Evolutionary conservation across 169 alveolate species (phyloP).

Genomic region (Plasmodium relictum): DNA sequence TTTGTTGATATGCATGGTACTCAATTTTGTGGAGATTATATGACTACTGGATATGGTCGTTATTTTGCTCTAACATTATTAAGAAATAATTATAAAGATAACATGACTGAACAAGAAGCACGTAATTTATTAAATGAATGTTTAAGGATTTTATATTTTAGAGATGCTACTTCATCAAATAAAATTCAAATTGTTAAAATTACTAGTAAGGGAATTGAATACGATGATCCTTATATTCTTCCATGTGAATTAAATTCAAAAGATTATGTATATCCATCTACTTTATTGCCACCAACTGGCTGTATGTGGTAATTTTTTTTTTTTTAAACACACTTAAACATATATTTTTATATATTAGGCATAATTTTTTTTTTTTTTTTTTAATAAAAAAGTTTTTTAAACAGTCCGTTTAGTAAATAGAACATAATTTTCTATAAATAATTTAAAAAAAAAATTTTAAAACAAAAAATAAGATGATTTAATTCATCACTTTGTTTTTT

Average conservation of each 20-base stretch:
- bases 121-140: constrained; percentile 79
- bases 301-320: constrained; percentile 60
- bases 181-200: constrained; percentile 66
- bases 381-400: background rate
- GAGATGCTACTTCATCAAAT: constrained; percentile 63
- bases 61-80: constrained; percentile 80
- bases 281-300: constrained; percentile 71
- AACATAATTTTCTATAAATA: no score
- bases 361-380: background rate
- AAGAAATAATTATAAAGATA: constrained; percentile 78
- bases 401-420: no score
- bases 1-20: constrained; percentile 83
- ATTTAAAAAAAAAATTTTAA: no score
- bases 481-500: no score
- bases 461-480: no score
- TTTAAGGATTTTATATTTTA: constrained; percentile 60
- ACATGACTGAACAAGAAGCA: constrained; percentile 83
- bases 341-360: no score
- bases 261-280: constrained; percentile 62
- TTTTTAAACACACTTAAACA: no score
- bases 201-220: constrained; percentile 75
- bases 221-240: constrained; percentile 67
- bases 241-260: constrained; percentile 27
- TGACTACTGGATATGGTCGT: constrained; percentile 80
- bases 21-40: constrained; percentile 77